A percentile compares a stretch with the other conserved stretches of the same genome.
Evolutionary conservation across 768 basidiomycete species (phyloP).

Genomic region (Phaeolepiota aurea): DNA sequence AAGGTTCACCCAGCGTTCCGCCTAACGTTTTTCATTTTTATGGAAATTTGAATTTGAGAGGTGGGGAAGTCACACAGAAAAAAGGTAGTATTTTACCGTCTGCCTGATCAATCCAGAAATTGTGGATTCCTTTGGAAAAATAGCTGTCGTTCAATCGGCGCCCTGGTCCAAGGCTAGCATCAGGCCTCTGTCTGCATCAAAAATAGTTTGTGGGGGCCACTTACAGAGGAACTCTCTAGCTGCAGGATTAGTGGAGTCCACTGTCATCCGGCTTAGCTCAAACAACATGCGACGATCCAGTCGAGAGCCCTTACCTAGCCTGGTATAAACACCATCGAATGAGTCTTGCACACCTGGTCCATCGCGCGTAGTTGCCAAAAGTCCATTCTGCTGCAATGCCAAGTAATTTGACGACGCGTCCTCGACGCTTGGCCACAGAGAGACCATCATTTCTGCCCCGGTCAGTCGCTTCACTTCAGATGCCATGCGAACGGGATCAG

Average conservation of each 20-base stretch:
- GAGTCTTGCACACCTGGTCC: conserved; percentile 26
- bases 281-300: too few species aligned
- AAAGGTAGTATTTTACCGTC: conserved; percentile 15
- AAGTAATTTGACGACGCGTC: conserved; percentile 26
- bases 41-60: too few species aligned
- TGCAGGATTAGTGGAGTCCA: conserved; percentile 27
- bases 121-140: conserved; percentile 26
- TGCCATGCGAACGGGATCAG: conserved; percentile 24
- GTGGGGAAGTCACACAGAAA: too few species aligned
- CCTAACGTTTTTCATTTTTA: too few species aligned
- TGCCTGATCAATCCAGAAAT: conserved; percentile 31
- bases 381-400: conserved; percentile 18
- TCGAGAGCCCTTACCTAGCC: conserved; percentile 19
- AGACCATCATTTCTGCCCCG: conserved; percentile 30
- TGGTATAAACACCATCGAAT: conserved; percentile 25
- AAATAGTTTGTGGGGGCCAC: conserved; percentile 2
- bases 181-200: not conserved
- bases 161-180: conserved; percentile 16
- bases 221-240: conserved; percentile 26
- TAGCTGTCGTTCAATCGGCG: conserved; percentile 25
- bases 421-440: conserved; percentile 28
- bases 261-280: too few species aligned
- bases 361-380: conserved; percentile 24
- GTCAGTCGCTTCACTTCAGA: conserved; percentile 23
- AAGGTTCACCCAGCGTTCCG: conserved; percentile 25